Conservation (phyloP, 2,329 filamentous ascomycete species). For the Sporothrix pallida region DNA sequence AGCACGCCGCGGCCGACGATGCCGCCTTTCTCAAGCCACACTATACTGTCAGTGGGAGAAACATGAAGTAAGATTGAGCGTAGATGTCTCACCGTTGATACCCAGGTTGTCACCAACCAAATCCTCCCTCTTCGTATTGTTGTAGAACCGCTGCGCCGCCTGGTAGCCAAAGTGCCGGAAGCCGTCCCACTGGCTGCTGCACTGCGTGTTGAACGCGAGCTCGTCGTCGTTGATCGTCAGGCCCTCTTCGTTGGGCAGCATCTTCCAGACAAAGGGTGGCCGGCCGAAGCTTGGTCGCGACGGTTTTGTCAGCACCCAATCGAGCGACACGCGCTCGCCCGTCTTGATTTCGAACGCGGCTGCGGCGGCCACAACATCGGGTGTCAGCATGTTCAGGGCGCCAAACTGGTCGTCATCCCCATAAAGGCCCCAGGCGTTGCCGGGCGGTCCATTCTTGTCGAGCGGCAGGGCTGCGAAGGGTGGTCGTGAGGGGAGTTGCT, state of each 20-base stretch:
- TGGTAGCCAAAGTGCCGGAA: constrained; percentile 49
- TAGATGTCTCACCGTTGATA: neutral
- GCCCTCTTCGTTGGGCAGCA: constrained; percentile 24
- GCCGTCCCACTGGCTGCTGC: constrained; percentile 56
- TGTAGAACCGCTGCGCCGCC: constrained; percentile 34
- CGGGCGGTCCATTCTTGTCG: constrained; percentile 39
- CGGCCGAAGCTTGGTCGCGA: constrained; percentile 50
- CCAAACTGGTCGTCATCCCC: constrained; percentile 51
- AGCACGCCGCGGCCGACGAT: constrained; percentile 54
- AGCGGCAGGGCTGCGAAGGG: constrained; percentile 38
- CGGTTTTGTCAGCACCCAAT: constrained; percentile 61
- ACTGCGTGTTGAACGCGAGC: constrained; percentile 55
- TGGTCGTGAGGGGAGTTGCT: constrained; percentile 45
- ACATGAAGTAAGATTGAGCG: too few species aligned
- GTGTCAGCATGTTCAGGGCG: constrained; percentile 39
- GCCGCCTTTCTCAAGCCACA: constrained; percentile 48
- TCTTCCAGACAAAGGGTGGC: constrained; percentile 54
- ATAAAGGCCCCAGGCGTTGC: constrained; percentile 56
- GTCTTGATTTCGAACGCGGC: constrained; percentile 58
- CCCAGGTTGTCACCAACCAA: constrained; percentile 28
- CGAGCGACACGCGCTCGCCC: constrained; percentile 62
- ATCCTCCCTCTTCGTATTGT: constrained; percentile 25
- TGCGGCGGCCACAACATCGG: constrained; percentile 34
- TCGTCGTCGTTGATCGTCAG: constrained; percentile 56
- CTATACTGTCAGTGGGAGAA: constrained; percentile 29